Conservation (phyloP, 2,329 filamentous ascomycete species). For the Calonectria hongkongensis region DNA sequence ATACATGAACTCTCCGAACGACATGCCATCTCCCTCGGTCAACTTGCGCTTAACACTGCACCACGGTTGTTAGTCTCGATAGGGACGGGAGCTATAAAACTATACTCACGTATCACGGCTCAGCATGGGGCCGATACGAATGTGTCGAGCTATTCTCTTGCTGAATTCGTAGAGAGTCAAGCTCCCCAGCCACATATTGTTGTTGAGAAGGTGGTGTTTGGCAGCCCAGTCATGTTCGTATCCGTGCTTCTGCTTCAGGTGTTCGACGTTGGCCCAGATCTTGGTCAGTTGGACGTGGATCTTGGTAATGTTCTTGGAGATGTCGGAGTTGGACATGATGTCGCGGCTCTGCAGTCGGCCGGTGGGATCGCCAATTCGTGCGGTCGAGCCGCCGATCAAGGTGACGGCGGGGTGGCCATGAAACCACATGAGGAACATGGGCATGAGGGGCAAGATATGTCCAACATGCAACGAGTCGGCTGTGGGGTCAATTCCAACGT, state of each 20-base stretch:
- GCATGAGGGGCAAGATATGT: slow-evolving; percentile 88
- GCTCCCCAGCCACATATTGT: slow-evolving; percentile 87
- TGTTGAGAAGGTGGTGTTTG: slow-evolving; percentile 83
- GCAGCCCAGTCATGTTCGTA: slow-evolving; percentile 79
- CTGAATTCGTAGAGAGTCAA: slow-evolving; percentile 84
- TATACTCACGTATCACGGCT: slow-evolving; percentile 86
- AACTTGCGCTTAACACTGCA: slow-evolving; percentile 84
- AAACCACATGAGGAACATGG: slow-evolving; percentile 88
- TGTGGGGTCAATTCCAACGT: slow-evolving; percentile 89
- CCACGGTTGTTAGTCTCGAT: slow-evolving; percentile 44
- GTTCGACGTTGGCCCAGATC: slow-evolving; percentile 84
- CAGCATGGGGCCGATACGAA: slow-evolving; percentile 90
- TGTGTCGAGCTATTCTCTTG: slow-evolving; percentile 81
- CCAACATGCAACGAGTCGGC: slow-evolving; percentile 87
- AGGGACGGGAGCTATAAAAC: not conserved
- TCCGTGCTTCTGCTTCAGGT: slow-evolving; percentile 78
- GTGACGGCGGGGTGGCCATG: slow-evolving; percentile 82
- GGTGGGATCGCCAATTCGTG: slow-evolving; percentile 86
- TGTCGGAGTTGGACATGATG: slow-evolving; percentile 69
- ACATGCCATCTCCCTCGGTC: slow-evolving; percentile 92
- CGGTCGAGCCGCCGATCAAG: slow-evolving; percentile 84
- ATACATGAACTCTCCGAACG: slow-evolving; percentile 93
- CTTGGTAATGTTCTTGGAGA: slow-evolving; percentile 79
- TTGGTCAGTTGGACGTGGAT: slow-evolving; percentile 82
- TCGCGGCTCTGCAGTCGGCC: slow-evolving; percentile 79